phyloP scores from a whole-genome alignment of 192 early-diverging fungal species.

The Coemansia sp. region DNA sequence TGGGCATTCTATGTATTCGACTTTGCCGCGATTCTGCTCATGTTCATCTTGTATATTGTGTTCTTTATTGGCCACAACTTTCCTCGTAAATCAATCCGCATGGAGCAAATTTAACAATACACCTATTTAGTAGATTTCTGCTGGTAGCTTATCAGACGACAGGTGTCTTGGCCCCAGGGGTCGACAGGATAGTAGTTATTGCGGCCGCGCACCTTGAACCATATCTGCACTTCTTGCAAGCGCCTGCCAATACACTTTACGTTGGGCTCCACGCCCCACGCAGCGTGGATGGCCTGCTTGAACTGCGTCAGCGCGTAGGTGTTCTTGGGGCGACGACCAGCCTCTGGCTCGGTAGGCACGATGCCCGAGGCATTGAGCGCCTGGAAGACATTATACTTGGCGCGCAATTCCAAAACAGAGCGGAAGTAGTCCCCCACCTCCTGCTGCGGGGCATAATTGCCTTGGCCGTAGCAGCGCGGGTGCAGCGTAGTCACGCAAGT shows the following conservation, averaged over 20 bases:
- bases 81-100: background rate
- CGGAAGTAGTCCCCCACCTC: constrained; percentile 64
- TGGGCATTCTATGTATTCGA: constrained; percentile 54
- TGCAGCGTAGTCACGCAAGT: constrained; percentile 69
- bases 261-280: constrained; percentile 50
- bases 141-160: constrained; percentile 42
- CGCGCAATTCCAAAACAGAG: constrained; percentile 54
- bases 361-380: constrained; percentile 52
- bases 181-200: constrained; percentile 45
- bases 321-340: constrained; percentile 41
- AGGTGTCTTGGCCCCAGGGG: constrained; percentile 41
- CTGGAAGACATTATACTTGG: constrained; percentile 56
- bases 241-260: constrained; percentile 36
- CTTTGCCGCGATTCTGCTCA: constrained; percentile 29
- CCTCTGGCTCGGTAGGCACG: constrained; percentile 42
- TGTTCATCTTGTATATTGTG: constrained; percentile 24
- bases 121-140: constrained; percentile 15
- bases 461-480: constrained; percentile 56
- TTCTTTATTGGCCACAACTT: constrained; percentile 18
- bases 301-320: constrained; percentile 42
- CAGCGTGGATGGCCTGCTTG: constrained; percentile 28
- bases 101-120: background rate
- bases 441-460: constrained; percentile 43
- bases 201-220: constrained; percentile 52
- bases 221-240: constrained; percentile 47